Base-by-base conservation (phyloP, 2,329 filamentous ascomycete genomes). In the Ascosphaera pollenicola region DNA sequence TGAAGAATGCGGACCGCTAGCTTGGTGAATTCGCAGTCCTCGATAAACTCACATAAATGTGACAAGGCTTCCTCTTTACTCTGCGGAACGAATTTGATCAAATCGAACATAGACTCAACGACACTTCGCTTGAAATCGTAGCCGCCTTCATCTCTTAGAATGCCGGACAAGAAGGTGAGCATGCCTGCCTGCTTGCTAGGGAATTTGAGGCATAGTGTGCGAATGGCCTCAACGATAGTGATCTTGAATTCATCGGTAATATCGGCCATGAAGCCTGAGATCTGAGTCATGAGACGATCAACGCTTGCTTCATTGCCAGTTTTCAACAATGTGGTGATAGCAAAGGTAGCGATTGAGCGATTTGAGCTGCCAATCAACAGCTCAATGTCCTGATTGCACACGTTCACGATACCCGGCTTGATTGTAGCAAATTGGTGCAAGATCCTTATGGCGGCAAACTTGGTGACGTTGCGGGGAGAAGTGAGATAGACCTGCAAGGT, bases 231-330 rank as follows among this genome's bases (percentile, higher is more conserved):
- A 35, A 98, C 87, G 51, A 98, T 93, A n/a, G 89, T 98, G 48
- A 98, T 93, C 68, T 95, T 98, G 69, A 98, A 98, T 59, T 98
- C 89, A 54, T 98, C 89, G 5, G 87, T 94, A 48, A 95, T 95
- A 60, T 95, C 89, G 3, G 85, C 82, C 89, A 98, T 95, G 65
- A 98, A 94, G 31, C 80, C 78, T 17, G 83, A 84, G 45, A 98
- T 95, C 58, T 95, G 85, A 69, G 94, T 94, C 84, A 98, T 94
- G 48, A 98, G 63, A 40, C 89, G 76, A 56, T 98, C 89, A 35
- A 98, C 89, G 48, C 84, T 94, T 31, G 82, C 82, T 62, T 98
- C 89, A 54, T 95, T 98, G 44, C 89, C 89, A 8, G 89, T 98
- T 71, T 95, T 95, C 46, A 98, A 76, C 19, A 98, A 71, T 2